Base-by-base conservation (phyloP, 441 rosid species). In the Populus tomentosa region DNA sequence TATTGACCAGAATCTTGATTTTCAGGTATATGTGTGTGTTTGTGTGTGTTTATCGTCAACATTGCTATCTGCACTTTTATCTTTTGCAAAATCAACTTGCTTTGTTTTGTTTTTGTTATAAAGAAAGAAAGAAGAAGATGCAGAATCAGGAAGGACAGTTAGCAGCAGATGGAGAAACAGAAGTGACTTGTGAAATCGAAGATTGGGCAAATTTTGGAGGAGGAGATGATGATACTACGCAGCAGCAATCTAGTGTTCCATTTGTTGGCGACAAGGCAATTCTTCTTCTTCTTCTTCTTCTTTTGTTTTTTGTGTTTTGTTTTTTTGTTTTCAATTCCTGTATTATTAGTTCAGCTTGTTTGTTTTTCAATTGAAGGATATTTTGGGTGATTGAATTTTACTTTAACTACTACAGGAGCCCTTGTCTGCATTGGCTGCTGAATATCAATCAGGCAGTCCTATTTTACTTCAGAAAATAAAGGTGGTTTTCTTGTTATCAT, bases 391-490 rank as follows among this genome's bases (percentile, higher is more conserved):
- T 53, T 53, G 61, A 18, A 53, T 53, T 30, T 30, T 30, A 28
- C 30, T 28, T 26, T 26, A 26, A 26, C 7, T 26, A 78, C 72
- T 81, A 82, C 84, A 91, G 98, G 98, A 93, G 77, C 92, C 98
- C 36, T 85, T 89, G 33, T 90, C 95, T 33, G 86, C 87, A 35
- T 85, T 94, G 75, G 86, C 90, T 20, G 89, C 88, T 70, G 97
- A 92, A 62, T 92, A 92, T 73, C 84, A 92, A 83, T 87, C 92
- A 4, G 97, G 97, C 65, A 94, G 95, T 80, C 90, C 92, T 73
- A 92, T 94, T 72, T 83, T 94, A 82, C 83, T 90, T 56, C 88
- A 92, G 88, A 94, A 94, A 85, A 94, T 94, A 2, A 92, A 92
- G 98, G 98, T 30, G 30, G 30, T n/a, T 28, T 28, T 28, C 30